These are phyloP conservation scores for Erysimum cheiranthoides DNA, from an alignment of 345 rosid species.

Conservation along the genomic window DNA sequence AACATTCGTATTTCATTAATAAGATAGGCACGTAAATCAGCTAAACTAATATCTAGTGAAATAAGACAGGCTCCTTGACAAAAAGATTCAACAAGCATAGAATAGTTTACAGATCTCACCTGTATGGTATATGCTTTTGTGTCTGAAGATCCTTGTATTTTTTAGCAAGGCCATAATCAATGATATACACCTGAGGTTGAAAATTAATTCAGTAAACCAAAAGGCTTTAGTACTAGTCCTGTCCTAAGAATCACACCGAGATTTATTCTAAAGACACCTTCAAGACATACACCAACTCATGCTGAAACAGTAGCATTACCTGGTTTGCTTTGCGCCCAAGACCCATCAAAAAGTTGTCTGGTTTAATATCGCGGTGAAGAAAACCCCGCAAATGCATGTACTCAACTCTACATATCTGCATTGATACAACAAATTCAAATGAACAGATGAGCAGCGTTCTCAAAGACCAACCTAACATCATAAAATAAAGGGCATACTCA, in stretches of 20 bases:
- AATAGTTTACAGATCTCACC: constrained; percentile 30
- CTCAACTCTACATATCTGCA: constrained; percentile 87
- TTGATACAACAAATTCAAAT: constrained; percentile 13
- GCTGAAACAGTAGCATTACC: constrained; percentile 51
- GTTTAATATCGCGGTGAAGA: constrained; percentile 98
- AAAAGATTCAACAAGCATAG: background rate
- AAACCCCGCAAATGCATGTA: constrained; percentile 94
- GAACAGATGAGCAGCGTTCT: constrained; percentile 4
- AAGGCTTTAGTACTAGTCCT: constrained; percentile 16
- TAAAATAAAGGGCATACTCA: background rate
- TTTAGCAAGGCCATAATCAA: constrained; percentile 53
- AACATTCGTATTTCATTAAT: background rate
- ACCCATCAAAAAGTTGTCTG: constrained; percentile 98
- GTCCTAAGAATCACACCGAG: background rate
- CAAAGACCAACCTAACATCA: constrained; percentile 21
- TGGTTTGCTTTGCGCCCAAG: constrained; percentile 93
- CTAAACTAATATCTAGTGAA: too few relatives aligned
- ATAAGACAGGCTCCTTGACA: background rate
- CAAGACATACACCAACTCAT: constrained; percentile 14
- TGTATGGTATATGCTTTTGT: constrained; percentile 52
- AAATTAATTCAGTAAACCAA: background rate
- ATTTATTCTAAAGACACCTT: background rate
- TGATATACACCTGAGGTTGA: constrained; percentile 45
- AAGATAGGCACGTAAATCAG: background rate
- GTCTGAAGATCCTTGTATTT: constrained; percentile 49